Conservation (phyloP, 257 asterid species). For the Petrea volubilis region DNA sequence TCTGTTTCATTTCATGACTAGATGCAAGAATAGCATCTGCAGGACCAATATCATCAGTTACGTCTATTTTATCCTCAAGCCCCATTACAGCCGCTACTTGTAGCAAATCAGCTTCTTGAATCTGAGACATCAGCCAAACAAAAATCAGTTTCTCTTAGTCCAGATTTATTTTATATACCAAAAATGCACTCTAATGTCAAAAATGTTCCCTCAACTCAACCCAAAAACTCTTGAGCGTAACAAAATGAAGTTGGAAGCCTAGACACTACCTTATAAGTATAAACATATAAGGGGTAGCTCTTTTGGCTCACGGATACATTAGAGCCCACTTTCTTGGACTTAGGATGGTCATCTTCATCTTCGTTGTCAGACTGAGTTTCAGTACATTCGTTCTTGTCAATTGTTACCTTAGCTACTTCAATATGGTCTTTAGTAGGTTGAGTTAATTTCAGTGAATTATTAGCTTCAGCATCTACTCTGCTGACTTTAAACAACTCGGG, state of each 20-base stretch:
- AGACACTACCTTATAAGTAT: slow-evolving; percentile 65
- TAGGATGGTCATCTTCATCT: slow-evolving; percentile 39
- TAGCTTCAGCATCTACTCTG: slow-evolving; percentile 40
- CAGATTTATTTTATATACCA: neutral
- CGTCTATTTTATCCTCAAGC: slow-evolving; percentile 77
- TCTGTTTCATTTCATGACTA: slow-evolving; percentile 72
- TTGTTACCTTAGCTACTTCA: slow-evolving; percentile 26
- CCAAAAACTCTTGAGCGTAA: neutral
- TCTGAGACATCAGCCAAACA: slow-evolving; percentile 45
- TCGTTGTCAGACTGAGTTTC: slow-evolving; percentile 38
- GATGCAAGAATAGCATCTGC: slow-evolving; percentile 89
- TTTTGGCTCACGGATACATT: slow-evolving; percentile 35
- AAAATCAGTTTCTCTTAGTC: neutral
- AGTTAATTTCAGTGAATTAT: slow-evolving; percentile 26
- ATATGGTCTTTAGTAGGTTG: slow-evolving; percentile 26
- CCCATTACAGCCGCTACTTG: slow-evolving; percentile 96
- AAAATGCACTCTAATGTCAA: neutral
- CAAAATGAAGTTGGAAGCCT: slow-evolving; percentile 16
- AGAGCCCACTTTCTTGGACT: slow-evolving; percentile 42
- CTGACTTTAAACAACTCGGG: slow-evolving; percentile 56
- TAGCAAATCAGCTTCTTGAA: slow-evolving; percentile 82
- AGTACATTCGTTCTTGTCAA: slow-evolving; percentile 22
- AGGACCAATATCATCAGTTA: slow-evolving; percentile 70
- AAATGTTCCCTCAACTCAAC: neutral
- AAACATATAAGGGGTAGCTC: slow-evolving; percentile 56